Evolutionary conservation across 106 monocot species (phyloP).

Genomic region (Chionographis japonica): DNA sequence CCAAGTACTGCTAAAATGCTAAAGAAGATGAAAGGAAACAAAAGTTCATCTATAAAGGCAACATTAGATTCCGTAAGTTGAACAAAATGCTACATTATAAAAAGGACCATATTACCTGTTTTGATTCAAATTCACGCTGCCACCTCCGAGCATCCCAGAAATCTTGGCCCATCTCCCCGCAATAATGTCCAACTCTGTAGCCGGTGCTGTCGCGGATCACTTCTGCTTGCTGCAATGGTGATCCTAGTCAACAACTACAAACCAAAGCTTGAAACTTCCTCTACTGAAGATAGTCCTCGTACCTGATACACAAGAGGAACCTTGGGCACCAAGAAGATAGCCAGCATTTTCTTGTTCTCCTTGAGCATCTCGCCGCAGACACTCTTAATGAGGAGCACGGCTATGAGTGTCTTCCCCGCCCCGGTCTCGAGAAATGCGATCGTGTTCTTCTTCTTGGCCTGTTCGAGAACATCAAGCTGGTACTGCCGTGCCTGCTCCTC

Average conservation of each 20-base stretch:
- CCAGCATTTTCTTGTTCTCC: conserved; percentile 75
- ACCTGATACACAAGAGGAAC: conserved; percentile 99
- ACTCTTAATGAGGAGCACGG: conserved; percentile 78
- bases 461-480: conserved; percentile 93
- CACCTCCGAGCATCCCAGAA: conserved; percentile 96
- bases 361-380: conserved; percentile 52
- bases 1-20: no score
- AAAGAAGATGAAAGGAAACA: no score
- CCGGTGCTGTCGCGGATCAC: conserved; percentile 91
- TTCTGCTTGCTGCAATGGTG: conserved; percentile 78
- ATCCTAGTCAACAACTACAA: not conserved
- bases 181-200: conserved; percentile 89
- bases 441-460: conserved; percentile 91
- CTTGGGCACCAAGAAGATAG: conserved; percentile 93
- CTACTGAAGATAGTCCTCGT: not conserved
- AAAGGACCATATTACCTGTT: conserved; percentile 46
- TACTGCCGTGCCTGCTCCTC: conserved; percentile 90
- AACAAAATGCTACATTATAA: not conserved
- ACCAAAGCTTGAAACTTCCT: not conserved
- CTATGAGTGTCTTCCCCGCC: conserved; percentile 96
- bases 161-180: conserved; percentile 99
- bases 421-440: conserved; percentile 98
- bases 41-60: not conserved
- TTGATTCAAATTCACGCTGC: conserved; percentile 94
- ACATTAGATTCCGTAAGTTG: not conserved